A percentile compares a stretch with the other conserved stretches of the same genome.
Evolutionary conservation across 2,329 filamentous ascomycete species (phyloP).

Genomic region (Berkeleyomyces basicola): DNA sequence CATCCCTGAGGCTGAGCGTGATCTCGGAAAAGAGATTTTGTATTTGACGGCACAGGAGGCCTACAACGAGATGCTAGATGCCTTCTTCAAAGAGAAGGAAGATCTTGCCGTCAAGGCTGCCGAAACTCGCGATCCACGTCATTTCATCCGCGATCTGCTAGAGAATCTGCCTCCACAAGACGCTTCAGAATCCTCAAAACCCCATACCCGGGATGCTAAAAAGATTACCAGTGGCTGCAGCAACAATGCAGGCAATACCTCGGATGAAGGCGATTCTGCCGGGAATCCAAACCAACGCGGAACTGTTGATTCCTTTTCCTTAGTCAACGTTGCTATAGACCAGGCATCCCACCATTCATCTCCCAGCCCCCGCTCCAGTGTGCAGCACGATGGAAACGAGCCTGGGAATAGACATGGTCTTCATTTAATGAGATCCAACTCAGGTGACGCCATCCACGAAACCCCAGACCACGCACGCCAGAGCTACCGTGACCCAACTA

Average conservation of each 20-base stretch:
- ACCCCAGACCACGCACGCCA: neutral
- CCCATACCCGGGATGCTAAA: neutral
- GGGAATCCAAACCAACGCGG: neutral
- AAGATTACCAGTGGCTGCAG: neutral
- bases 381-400: neutral
- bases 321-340: neutral
- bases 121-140: constrained; percentile 43
- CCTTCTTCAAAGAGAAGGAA: constrained; percentile 69
- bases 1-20: constrained; percentile 62
- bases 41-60: constrained; percentile 86
- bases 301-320: neutral
- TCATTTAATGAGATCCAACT: neutral
- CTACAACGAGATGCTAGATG: constrained; percentile 81
- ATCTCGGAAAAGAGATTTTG: constrained; percentile 73
- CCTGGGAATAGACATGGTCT: neutral
- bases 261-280: neutral
- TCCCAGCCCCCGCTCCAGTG: neutral
- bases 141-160: constrained; percentile 35
- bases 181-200: neutral
- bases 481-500: constrained; percentile 38
- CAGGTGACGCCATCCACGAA: neutral
- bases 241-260: neutral
- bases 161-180: constrained; percentile 21
- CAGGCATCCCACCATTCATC: neutral
- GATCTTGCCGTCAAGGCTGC: constrained; percentile 54